Conservation (phyloP, 2,329 filamentous ascomycete species). For the Talaromyces piceae region DNA sequence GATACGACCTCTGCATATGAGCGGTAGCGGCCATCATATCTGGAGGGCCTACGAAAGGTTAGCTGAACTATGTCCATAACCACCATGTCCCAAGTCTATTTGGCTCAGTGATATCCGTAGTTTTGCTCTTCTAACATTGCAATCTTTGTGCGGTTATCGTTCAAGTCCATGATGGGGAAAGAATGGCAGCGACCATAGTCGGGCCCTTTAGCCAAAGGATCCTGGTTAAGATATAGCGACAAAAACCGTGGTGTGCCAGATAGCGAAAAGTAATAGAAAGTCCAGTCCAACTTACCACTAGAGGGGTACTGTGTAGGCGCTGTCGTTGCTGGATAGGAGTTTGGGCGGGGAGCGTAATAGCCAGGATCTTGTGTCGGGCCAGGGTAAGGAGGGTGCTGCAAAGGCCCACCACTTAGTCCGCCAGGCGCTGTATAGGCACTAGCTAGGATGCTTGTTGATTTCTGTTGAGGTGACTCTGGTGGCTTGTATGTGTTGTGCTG, state of each 20-base stretch:
- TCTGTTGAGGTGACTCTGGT: conserved; percentile 57
- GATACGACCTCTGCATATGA: conserved; percentile 65
- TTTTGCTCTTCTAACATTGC: conserved; percentile 20
- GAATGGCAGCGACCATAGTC: background rate
- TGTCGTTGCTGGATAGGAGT: conserved; percentile 75
- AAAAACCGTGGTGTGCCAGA: background rate
- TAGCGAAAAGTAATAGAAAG: conserved; percentile 5
- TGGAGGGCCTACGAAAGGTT: conserved; percentile 56
- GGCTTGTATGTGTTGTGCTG: conserved; percentile 19
- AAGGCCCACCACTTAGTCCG: conserved; percentile 35
- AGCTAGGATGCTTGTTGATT: conserved; percentile 34
- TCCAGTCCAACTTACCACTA: conserved; percentile 57
- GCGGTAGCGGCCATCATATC: conserved; percentile 59
- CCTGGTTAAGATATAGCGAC: background rate
- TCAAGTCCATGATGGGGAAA: background rate
- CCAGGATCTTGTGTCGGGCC: conserved; percentile 61
- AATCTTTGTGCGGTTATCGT: conserved; percentile 23
- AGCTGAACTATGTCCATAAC: background rate
- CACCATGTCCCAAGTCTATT: background rate
- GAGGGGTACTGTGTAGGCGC: conserved; percentile 78
- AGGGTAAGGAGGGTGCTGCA: conserved; percentile 57
- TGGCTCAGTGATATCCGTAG: background rate
- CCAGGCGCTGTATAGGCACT: conserved; percentile 25
- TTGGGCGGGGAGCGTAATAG: conserved; percentile 70
- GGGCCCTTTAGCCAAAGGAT: background rate